These are phyloP conservation scores for Solanum microdontum DNA, from an alignment of 257 asterid genomes.

Conservation along the genomic window DNA sequence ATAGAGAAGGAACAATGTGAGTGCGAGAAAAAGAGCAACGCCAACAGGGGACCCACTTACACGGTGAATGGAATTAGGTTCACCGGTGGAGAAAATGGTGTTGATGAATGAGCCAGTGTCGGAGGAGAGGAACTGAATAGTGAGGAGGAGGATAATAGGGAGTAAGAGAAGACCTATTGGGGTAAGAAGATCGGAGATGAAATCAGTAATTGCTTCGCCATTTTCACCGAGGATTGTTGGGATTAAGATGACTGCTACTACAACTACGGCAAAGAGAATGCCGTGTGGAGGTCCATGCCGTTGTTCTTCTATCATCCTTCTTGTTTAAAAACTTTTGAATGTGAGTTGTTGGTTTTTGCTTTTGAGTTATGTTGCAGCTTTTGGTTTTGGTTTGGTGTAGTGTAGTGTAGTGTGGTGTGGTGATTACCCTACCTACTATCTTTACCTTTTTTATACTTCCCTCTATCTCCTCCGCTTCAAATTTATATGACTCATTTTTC, in stretches of 20 bases:
- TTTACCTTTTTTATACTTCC: not conserved
- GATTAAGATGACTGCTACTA: conserved; percentile 39
- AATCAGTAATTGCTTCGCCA: conserved; percentile 75
- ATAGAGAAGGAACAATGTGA: conserved; percentile 59
- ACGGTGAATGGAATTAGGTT: conserved; percentile 71
- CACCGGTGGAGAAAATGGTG: conserved; percentile 48
- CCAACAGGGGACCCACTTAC: conserved; percentile 87
- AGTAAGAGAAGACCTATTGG: conserved; percentile 76
- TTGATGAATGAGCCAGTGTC: conserved; percentile 61
- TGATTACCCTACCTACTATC: not conserved
- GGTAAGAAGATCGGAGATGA: conserved; percentile 65
- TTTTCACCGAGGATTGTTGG: conserved; percentile 67
- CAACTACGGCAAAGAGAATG: conserved; percentile 57
- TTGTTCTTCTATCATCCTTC: conserved; percentile 55
- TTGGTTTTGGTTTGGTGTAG: not conserved
- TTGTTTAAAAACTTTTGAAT: not conserved
- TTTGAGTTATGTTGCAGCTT: not conserved
- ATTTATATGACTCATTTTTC: too few species aligned
- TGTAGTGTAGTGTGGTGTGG: not conserved
- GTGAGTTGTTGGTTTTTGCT: not conserved
- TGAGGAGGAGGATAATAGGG: conserved; percentile 62
- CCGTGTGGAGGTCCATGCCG: conserved; percentile 79
- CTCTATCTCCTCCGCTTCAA: too few species aligned
- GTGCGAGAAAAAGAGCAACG: conserved; percentile 54
- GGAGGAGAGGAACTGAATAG: conserved; percentile 77